Conservation (phyloP, 2,329 filamentous ascomycete species). For the Colletotrichum coccodes region DNA sequence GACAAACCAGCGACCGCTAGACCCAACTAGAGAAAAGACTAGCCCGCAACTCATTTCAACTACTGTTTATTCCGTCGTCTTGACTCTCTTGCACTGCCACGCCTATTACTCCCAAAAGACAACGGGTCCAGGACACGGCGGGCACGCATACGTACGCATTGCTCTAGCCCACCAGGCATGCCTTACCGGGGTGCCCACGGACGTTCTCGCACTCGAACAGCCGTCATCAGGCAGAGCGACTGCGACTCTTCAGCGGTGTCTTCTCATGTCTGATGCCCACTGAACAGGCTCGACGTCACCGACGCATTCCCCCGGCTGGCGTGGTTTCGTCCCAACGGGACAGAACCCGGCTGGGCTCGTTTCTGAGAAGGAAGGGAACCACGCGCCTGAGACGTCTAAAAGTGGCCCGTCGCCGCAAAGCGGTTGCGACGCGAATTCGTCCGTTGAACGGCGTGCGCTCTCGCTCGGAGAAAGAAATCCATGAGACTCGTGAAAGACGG, state of each 20-base stretch:
- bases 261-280: not conserved
- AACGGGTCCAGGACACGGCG: slow-evolving; percentile 6
- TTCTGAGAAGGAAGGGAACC: slow-evolving; percentile 3
- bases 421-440: not conserved
- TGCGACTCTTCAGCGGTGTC: not conserved
- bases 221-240: slow-evolving; percentile 6
- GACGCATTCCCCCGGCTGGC: slow-evolving; percentile 3
- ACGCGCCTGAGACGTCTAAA: slow-evolving; percentile 31
- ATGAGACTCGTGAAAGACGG: not conserved
- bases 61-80: not conserved
- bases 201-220: slow-evolving; percentile 10
- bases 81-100: slow-evolving; percentile 29
- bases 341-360: not conserved
- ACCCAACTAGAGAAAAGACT: not conserved
- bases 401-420: slow-evolving; percentile 12
- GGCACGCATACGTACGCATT: slow-evolving; percentile 19
- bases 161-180: slow-evolving; percentile 16
- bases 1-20: slow-evolving; percentile 9
- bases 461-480: not conserved
- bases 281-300: slow-evolving; percentile 19
- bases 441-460: not conserved
- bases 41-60: slow-evolving; percentile 15
- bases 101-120: not conserved
- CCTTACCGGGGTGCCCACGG: not conserved
- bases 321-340: slow-evolving; percentile 17